Conservation (phyloP, 2,329 filamentous ascomycete species). For the Epichloe coenophiala region DNA sequence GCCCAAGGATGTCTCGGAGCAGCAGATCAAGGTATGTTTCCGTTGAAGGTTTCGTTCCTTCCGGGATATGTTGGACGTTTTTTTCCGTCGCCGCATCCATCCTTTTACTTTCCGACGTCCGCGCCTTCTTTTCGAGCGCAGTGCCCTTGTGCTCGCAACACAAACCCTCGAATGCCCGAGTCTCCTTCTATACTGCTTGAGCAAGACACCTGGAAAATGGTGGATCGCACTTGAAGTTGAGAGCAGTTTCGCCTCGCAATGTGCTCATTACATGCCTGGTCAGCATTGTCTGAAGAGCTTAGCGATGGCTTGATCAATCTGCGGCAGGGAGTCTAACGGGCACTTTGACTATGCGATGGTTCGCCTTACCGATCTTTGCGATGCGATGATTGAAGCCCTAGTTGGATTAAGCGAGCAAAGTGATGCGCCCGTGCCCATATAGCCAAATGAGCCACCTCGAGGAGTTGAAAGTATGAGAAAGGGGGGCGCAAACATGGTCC, state of each 20-base stretch:
- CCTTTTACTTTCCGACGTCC: constrained; percentile 14
- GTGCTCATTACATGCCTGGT: constrained; percentile 34
- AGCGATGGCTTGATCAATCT: constrained; percentile 14
- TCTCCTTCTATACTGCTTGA: constrained; percentile 18
- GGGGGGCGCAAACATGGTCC: not conserved
- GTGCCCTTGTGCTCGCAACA: constrained; percentile 1
- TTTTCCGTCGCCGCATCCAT: constrained; percentile 25
- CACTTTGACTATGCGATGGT: constrained; percentile 3
- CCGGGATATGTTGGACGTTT: constrained; percentile 57
- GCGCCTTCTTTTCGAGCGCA: constrained; percentile 7
- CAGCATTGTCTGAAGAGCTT: constrained; percentile 27
- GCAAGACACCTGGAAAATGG: constrained; percentile 17
- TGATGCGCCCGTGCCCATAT: constrained; percentile 31
- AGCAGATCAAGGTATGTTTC: constrained; percentile 99
- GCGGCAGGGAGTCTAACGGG: constrained; percentile 8
- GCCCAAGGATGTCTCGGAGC: constrained; percentile 93
- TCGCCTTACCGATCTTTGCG: constrained; percentile 1
- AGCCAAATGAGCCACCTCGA: not conserved
- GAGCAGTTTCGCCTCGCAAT: constrained; percentile 39
- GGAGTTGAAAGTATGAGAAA: not conserved
- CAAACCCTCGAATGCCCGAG: constrained; percentile 7
- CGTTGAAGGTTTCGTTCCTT: constrained; percentile 56
- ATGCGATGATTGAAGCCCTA: constrained; percentile 4
- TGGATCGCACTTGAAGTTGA: constrained; percentile 39
- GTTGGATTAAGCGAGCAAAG: constrained; percentile 30